phyloP scores from a whole-genome alignment of 306 rosid genomes.

The Malus orientalis region DNA sequence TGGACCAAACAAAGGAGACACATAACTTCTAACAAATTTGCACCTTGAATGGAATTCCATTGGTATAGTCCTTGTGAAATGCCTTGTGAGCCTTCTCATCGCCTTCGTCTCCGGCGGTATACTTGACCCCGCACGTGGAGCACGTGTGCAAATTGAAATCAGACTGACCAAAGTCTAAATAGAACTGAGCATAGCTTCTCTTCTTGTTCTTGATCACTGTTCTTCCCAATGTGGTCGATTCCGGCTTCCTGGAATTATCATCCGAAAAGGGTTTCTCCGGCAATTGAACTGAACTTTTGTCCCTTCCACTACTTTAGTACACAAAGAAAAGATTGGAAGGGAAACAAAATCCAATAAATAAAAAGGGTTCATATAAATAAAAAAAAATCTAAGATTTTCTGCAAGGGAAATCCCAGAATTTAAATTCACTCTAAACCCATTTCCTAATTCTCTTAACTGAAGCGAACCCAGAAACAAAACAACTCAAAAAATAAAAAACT shows the following conservation, averaged over 20 bases:
- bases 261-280: background rate
- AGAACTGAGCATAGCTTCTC: conserved; percentile 72
- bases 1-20: background rate
- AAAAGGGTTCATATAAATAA: background rate
- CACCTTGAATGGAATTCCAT: conserved; percentile 69
- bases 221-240: conserved; percentile 15
- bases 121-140: conserved; percentile 51
- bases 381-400: background rate
- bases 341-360: background rate
- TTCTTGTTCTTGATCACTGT: conserved; percentile 58
- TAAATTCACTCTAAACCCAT: background rate
- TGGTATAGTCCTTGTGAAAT: conserved; percentile 54
- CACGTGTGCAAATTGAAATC: conserved; percentile 59
- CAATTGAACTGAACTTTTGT: background rate
- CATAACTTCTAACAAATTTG: background rate
- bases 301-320: conserved; percentile 9
- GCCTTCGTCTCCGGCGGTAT: conserved; percentile 49
- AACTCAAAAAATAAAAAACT: background rate
- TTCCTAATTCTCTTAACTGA: background rate
- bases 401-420: background rate
- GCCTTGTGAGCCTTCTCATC: conserved; percentile 68
- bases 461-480: background rate
- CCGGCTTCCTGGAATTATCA: background rate
- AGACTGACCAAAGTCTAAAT: conserved; percentile 74
- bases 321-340: background rate